Evolutionary conservation across 805 yeast genomes (phyloP).

Genomic region (Zygosaccharomyces bisporus): DNA sequence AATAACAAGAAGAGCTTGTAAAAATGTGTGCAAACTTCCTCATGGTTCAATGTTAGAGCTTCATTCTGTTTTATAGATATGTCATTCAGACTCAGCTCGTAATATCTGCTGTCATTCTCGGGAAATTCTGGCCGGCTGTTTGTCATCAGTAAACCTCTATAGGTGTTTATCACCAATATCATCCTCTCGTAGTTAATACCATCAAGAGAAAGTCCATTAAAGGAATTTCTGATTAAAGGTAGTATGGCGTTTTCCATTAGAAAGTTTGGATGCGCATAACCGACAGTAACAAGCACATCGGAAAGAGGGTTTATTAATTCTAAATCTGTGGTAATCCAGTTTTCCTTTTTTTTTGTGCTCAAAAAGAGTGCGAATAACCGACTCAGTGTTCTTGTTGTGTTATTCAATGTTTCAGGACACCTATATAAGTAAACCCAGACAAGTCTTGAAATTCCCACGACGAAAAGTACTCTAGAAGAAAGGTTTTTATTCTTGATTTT

Average conservation of each 20-base stretch:
- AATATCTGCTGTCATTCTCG: slow-evolving; percentile 35
- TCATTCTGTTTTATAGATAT: slow-evolving; percentile 34
- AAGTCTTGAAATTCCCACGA: slow-evolving; percentile 66
- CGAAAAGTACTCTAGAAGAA: slow-evolving; percentile 49
- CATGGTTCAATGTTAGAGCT: slow-evolving; percentile 46
- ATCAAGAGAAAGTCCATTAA: slow-evolving; percentile 58
- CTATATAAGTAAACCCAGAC: slow-evolving; percentile 89
- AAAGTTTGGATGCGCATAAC: slow-evolving; percentile 73
- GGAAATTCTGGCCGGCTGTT: slow-evolving; percentile 74
- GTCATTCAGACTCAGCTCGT: slow-evolving; percentile 34
- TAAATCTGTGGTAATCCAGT: slow-evolving; percentile 70
- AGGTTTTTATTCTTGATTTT: slow-evolving; percentile 62
- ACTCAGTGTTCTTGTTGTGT: slow-evolving; percentile 77
- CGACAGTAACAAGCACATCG: slow-evolving; percentile 71
- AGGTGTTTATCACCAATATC: slow-evolving; percentile 65
- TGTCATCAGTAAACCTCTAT: slow-evolving; percentile 66
- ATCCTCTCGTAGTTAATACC: slow-evolving; percentile 64
- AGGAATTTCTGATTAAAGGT: slow-evolving; percentile 61
- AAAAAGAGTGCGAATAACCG: slow-evolving; percentile 55
- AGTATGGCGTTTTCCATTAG: slow-evolving; percentile 73
- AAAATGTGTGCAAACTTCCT: slow-evolving; percentile 61
- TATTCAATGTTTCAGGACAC: slow-evolving; percentile 82
- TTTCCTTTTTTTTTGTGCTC: slow-evolving; percentile 56
- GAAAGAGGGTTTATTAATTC: slow-evolving; percentile 61
- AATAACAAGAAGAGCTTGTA: slow-evolving; percentile 53